Conservation (phyloP, 2,329 filamentous ascomycete species). For the Diaporthe citrichinensis region DNA sequence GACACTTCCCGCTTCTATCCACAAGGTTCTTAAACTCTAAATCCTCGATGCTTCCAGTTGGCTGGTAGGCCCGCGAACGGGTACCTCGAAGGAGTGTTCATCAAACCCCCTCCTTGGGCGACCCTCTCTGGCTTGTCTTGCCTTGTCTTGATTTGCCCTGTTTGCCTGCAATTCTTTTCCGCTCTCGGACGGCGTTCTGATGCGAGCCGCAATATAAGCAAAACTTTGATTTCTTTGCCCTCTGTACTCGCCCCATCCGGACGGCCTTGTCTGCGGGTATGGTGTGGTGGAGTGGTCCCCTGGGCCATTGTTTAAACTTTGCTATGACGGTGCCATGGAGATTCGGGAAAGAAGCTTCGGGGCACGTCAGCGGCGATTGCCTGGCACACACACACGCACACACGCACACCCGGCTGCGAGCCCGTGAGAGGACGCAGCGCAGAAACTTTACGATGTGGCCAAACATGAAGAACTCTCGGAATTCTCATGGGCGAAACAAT, state of each 20-base stretch:
- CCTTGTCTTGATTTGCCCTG: conserved; percentile 9
- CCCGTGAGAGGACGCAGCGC: neutral
- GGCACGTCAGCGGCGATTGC: conserved; percentile 27
- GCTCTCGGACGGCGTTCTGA: conserved; percentile 15
- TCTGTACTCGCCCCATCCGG: neutral
- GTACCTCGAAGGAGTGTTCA: conserved; percentile 27
- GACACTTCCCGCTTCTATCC: conserved; percentile 9
- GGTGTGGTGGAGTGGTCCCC: conserved; percentile 12
- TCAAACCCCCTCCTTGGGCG: conserved; percentile 17
- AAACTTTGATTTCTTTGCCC: conserved; percentile 29
- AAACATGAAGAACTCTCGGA: conserved; percentile 3
- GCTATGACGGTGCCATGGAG: conserved; percentile 30
- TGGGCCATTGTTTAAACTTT: conserved; percentile 32
- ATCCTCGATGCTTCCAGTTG: conserved; percentile 13
- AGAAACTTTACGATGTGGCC: conserved; percentile 18
- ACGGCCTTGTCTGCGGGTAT: conserved; percentile 17
- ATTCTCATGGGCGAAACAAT: conserved; percentile 16
- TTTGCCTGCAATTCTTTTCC: neutral
- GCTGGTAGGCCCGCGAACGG: conserved; percentile 30
- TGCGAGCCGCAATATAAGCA: conserved; percentile 33
- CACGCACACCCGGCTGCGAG: neutral
- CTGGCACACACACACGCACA: neutral
- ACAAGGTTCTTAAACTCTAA: conserved; percentile 28
- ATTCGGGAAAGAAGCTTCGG: conserved; percentile 29
- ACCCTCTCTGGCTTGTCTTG: conserved; percentile 10